Evolutionary conservation across 1,284 basidiomycete species (phyloP).

Genomic region (Cystobasidiaceae sp.): DNA sequence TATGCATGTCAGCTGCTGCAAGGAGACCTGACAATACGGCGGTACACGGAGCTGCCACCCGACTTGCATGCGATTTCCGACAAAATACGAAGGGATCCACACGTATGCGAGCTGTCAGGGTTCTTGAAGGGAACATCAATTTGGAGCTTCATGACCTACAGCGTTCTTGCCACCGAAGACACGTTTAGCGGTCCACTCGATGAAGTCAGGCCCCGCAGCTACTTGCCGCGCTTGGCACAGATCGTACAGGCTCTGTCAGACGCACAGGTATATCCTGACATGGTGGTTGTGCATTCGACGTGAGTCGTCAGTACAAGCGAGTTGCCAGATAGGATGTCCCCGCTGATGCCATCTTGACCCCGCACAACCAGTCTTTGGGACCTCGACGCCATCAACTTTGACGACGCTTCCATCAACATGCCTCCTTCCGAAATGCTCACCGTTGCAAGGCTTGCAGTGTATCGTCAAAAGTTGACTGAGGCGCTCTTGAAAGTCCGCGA

Average conservation of each 20-base stretch:
- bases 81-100: constrained; percentile 5
- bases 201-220: not conserved
- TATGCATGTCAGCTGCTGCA: constrained; percentile 5
- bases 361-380: constrained; percentile 11
- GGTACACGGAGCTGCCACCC: not conserved
- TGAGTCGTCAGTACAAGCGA: not conserved
- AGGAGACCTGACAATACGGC: not conserved
- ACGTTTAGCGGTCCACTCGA: not conserved
- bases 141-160: constrained; percentile 24
- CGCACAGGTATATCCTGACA: constrained; percentile 1
- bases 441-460: not conserved
- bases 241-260: not conserved
- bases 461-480: not conserved
- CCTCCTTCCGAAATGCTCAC: constrained; percentile 7
- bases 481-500: not conserved
- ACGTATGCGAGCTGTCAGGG: constrained; percentile 1
- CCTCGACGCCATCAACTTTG: constrained; percentile 17
- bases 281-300: constrained; percentile 17
- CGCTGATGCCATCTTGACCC: not conserved
- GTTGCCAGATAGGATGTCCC: not conserved
- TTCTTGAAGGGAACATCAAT: constrained; percentile 2
- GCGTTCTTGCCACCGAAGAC: constrained; percentile 12
- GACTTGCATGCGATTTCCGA: not conserved
- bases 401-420: constrained; percentile 1
- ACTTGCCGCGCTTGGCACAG: not conserved